Percentiles rank a stretch among this genome's conserved stretches.
Evolutionary conservation across 441 rosid genomes (phyloP).

Genomic region (Cnidoscolus chayamansa): DNA sequence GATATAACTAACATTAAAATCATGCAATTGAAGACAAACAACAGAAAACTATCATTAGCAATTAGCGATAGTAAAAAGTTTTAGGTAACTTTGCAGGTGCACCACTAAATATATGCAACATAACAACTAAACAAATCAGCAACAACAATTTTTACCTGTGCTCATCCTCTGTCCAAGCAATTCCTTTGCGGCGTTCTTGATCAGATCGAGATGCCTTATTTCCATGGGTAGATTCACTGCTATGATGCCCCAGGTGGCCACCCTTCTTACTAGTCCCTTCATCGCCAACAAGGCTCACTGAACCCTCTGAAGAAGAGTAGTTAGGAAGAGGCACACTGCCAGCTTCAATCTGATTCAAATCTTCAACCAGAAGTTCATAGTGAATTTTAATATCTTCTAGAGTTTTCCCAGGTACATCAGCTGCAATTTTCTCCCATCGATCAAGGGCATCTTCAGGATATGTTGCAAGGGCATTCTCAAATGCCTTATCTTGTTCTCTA

Average conservation of each 20-base stretch:
- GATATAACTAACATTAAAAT: constrained; percentile 11
- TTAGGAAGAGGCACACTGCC: constrained; percentile 83
- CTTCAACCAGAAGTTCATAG: constrained; percentile 79
- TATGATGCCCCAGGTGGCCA: constrained; percentile 46
- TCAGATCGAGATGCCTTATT: constrained; percentile 78
- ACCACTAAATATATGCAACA: background rate
- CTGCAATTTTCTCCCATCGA: constrained; percentile 84
- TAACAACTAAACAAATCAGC: constrained; percentile 14
- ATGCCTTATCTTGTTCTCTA: constrained; percentile 85
- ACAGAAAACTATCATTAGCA: constrained; percentile 8
- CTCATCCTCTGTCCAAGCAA: constrained; percentile 98
- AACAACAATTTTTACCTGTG: constrained; percentile 66
- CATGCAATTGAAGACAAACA: background rate
- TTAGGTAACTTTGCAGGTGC: background rate
- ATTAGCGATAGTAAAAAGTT: background rate
- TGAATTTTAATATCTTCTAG: constrained; percentile 76
- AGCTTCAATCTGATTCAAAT: constrained; percentile 70
- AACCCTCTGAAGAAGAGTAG: constrained; percentile 62
- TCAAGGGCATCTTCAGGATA: constrained; percentile 58
- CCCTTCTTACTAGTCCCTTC: constrained; percentile 77
- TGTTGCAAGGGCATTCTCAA: constrained; percentile 82
- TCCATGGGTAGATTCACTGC: constrained; percentile 65
- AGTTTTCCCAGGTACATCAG: constrained; percentile 78
- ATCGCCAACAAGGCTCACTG: constrained; percentile 52
- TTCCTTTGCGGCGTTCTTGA: constrained; percentile 95